These are phyloP conservation scores for Ramaria rubella DNA, from an alignment of 768 basidiomycete genomes.

Conservation along the genomic window DNA sequence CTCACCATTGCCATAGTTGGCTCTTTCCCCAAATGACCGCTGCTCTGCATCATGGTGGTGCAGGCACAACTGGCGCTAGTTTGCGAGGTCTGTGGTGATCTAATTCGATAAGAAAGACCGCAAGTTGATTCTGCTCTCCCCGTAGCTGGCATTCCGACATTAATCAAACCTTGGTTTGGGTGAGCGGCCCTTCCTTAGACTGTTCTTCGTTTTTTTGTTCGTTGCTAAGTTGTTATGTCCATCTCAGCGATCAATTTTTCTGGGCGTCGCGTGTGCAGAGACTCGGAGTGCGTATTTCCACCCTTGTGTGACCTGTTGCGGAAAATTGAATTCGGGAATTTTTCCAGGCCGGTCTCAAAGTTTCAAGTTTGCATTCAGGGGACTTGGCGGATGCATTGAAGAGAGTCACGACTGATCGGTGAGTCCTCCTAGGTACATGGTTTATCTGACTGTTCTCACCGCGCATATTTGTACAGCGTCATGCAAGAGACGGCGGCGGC, in stretches of 20 bases:
- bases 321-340: background rate
- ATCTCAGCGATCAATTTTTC: slow-evolving; percentile 47
- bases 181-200: slow-evolving; percentile 13
- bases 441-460: too few relatives aligned
- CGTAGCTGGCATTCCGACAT: slow-evolving; percentile 51
- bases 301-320: background rate
- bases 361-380: slow-evolving; percentile 38
- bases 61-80: slow-evolving; percentile 65
- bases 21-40: slow-evolving; percentile 56
- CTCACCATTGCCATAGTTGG: slow-evolving; percentile 34
- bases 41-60: slow-evolving; percentile 62
- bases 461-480: slow-evolving; percentile 29
- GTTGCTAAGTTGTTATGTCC: slow-evolving; percentile 8
- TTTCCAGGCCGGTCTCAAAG: slow-evolving; percentile 42
- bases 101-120: background rate
- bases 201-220: background rate
- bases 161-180: slow-evolving; percentile 69
- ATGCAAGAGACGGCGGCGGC: slow-evolving; percentile 58
- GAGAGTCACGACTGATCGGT: slow-evolving; percentile 49
- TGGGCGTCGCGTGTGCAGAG: slow-evolving; percentile 60
- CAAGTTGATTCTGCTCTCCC: background rate
- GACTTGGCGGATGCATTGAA: slow-evolving; percentile 50
- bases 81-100: slow-evolving; percentile 32
- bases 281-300: slow-evolving; percentile 40
- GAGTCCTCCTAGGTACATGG: too few relatives aligned